Conservation (phyloP, 2,329 filamentous ascomycete genomes). For the Leptographium flavum region DNA sequence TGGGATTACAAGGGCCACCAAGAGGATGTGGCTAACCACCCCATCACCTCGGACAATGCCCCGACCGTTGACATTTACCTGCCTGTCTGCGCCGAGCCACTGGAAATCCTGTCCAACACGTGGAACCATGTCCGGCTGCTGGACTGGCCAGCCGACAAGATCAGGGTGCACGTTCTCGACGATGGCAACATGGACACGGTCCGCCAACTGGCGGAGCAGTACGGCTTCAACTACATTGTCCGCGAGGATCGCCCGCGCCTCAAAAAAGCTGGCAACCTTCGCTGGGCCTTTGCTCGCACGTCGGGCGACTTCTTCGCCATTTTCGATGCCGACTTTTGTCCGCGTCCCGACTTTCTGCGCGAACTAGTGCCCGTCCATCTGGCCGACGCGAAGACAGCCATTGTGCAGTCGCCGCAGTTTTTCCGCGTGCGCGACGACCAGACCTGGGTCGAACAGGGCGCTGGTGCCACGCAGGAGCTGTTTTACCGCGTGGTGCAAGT, state of each 20-base stretch:
- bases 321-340: conserved; percentile 5
- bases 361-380: conserved; percentile 1
- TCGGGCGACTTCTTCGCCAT: conserved; percentile 2
- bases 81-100: conserved; percentile 2
- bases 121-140: conserved; percentile 1
- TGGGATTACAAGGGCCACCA: conserved; percentile 2
- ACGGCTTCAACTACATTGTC: conserved; percentile 3
- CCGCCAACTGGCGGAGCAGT: background rate
- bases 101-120: conserved; percentile 1
- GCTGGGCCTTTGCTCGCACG: conserved; percentile 2
- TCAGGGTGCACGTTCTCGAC: conserved; percentile 1
- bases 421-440: conserved; percentile 3
- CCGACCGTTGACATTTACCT: conserved; percentile 3
- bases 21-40: background rate
- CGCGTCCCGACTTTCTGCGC: conserved; percentile 1
- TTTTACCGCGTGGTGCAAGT: conserved; percentile 6
- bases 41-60: background rate
- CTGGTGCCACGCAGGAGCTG: conserved; percentile 5
- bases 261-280: conserved; percentile 3
- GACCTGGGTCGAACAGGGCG: conserved; percentile 5
- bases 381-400: conserved; percentile 1
- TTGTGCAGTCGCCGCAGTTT: conserved; percentile 5
- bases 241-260: conserved; percentile 3
- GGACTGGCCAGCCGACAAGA: conserved; percentile 3
- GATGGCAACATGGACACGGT: conserved; percentile 2